Conservation (phyloP, 768 basidiomycete species). For the Chlorophyllum brunneum region DNA sequence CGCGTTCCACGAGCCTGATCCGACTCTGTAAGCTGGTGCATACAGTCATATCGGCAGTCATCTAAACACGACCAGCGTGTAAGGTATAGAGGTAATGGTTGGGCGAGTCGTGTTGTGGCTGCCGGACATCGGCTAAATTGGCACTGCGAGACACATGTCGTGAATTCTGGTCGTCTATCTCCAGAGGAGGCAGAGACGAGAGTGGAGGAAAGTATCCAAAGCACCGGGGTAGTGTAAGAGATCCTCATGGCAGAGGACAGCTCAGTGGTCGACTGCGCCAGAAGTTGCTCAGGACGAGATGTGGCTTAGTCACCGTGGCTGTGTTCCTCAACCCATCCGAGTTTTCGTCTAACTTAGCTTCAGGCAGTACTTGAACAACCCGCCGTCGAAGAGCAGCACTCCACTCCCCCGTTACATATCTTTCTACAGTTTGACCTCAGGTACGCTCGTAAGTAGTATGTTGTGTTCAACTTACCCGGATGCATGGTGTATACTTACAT, state of each 20-base stretch:
- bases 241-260: neutral
- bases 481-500: neutral
- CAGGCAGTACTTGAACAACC: neutral
- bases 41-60: conserved; percentile 88
- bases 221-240: neutral
- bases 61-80: conserved; percentile 87
- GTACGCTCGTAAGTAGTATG: neutral
- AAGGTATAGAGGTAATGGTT: conserved; percentile 55
- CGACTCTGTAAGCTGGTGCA: conserved; percentile 68
- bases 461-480: neutral
- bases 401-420: neutral
- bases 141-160: conserved; percentile 48
- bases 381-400: neutral
- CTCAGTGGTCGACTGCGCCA: neutral
- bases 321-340: neutral
- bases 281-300: neutral
- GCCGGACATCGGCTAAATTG: conserved; percentile 34
- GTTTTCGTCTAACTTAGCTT: neutral
- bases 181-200: conserved; percentile 51
- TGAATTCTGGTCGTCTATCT: conserved; percentile 53
- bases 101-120: conserved; percentile 20
- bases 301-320: conserved; percentile 9
- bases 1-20: conserved; percentile 37
- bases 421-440: neutral
- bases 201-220: conserved; percentile 1